phyloP scores from a whole-genome alignment of 345 rosid species.

The Diplotaxis tenuifolia region DNA sequence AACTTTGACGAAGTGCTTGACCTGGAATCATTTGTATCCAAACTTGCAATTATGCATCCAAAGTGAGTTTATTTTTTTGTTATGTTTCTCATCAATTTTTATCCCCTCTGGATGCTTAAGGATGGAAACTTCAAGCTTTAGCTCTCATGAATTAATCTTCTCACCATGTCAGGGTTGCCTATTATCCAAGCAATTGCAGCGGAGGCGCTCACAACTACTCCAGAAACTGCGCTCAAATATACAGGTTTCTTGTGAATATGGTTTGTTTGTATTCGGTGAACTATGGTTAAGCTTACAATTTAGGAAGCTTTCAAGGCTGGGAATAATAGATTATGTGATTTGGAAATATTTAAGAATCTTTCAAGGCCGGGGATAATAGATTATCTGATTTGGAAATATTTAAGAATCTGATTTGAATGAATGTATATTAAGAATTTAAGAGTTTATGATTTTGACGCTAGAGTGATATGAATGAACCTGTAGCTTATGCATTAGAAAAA shows the following conservation, averaged over 20 bases:
- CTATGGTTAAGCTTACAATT: background rate
- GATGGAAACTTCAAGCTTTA: conserved; percentile 17
- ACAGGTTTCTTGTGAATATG: conserved; percentile 51
- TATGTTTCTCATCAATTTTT: background rate
- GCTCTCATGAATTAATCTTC: conserved; percentile 25
- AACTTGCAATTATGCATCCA: conserved; percentile 94
- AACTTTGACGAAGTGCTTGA: conserved; percentile 98
- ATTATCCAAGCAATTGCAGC: conserved; percentile 86
- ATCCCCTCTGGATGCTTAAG: conserved; percentile 14
- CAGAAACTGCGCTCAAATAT: conserved; percentile 89
- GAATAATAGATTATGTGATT: no score
- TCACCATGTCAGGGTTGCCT: conserved; percentile 51
- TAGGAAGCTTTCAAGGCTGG: no score
- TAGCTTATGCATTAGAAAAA: no score
- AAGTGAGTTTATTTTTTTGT: conserved; percentile 69
- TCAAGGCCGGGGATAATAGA: background rate
- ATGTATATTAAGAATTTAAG: background rate
- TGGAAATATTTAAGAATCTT: no score
- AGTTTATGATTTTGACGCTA: background rate
- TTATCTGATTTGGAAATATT: background rate
- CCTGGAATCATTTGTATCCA: conserved; percentile 84
- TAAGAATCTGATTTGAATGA: background rate
- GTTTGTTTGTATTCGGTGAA: conserved; percentile 16
- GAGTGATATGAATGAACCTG: background rate
- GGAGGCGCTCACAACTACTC: conserved; percentile 90